phyloP scores from a whole-genome alignment of 495 filamentous ascomycete species.

The Glonium stellatum region DNA sequence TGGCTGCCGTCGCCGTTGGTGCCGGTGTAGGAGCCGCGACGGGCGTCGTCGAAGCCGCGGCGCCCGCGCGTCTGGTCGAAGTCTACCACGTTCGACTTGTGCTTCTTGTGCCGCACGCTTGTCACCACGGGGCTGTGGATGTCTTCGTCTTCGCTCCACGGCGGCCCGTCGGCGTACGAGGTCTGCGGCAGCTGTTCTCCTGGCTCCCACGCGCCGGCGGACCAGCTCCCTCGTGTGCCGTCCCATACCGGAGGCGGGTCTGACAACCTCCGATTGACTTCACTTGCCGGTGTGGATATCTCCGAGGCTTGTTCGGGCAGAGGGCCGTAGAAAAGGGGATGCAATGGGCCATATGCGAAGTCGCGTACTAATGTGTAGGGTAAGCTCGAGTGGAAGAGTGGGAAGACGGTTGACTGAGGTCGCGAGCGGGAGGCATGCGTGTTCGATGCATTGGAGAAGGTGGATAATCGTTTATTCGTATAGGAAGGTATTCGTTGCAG shows the following conservation, averaged over 20 bases:
- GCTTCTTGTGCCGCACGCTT: slow-evolving; percentile 71
- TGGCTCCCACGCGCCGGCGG: slow-evolving; percentile 43
- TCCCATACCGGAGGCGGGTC: slow-evolving; percentile 66
- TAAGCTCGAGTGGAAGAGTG: slow-evolving; percentile 81
- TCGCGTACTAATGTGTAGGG: slow-evolving; percentile 85
- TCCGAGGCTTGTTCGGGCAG: slow-evolving; percentile 67
- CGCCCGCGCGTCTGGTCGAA: slow-evolving; percentile 41
- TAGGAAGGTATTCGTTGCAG: slow-evolving; percentile 49
- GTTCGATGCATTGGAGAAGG: slow-evolving; percentile 52
- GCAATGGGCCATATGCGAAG: slow-evolving; percentile 79
- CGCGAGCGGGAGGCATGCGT: slow-evolving; percentile 54
- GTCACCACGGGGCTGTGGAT: slow-evolving; percentile 80
- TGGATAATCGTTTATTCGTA: slow-evolving; percentile 43
- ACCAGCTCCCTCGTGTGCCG: slow-evolving; percentile 45
- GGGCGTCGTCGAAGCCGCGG: slow-evolving; percentile 23
- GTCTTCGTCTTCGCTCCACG: slow-evolving; percentile 97
- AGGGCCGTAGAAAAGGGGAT: slow-evolving; percentile 91
- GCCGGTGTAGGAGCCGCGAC: slow-evolving; percentile 60
- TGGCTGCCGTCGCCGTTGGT: slow-evolving; percentile 68
- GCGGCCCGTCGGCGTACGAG: slow-evolving; percentile 83
- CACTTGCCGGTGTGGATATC: slow-evolving; percentile 78
- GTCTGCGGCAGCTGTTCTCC: slow-evolving; percentile 69
- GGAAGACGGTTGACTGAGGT: slow-evolving; percentile 68
- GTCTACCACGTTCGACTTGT: slow-evolving; percentile 61
- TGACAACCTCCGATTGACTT: slow-evolving; percentile 65